These are phyloP conservation scores for Phytophthora ramorum DNA, from an alignment of 352 stramenopile species.

Conservation along the genomic window DNA sequence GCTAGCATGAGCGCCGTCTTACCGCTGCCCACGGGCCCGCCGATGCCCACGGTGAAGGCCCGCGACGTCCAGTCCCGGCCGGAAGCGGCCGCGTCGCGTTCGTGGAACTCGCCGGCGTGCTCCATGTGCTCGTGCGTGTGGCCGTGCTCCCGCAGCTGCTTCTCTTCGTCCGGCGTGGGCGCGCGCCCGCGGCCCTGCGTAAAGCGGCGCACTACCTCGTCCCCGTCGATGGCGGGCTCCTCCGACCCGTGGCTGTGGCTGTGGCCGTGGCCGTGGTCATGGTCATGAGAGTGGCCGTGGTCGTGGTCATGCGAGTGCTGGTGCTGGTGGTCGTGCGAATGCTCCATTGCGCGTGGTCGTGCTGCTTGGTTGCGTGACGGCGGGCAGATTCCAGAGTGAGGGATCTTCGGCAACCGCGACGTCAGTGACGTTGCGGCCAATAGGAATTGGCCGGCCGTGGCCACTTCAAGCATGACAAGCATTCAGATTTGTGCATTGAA, in stretches of 20 bases:
- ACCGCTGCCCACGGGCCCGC: constrained; percentile 94
- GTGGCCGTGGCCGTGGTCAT: constrained; percentile 47
- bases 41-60: constrained; percentile 96
- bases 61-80: constrained; percentile 84
- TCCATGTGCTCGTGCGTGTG: constrained; percentile 93
- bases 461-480: constrained; percentile 9
- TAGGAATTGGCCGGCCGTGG: background rate
- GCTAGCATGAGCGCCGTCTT: constrained; percentile 97
- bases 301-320: constrained; percentile 15
- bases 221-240: constrained; percentile 56
- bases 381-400: constrained; percentile 23
- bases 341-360: constrained; percentile 27
- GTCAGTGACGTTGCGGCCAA: background rate
- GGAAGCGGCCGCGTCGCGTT: constrained; percentile 60
- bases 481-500: background rate
- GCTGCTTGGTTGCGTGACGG: background rate
- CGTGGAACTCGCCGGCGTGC: constrained; percentile 73
- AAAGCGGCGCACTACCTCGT: constrained; percentile 80
- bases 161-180: constrained; percentile 78
- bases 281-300: constrained; percentile 42
- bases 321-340: constrained; percentile 36
- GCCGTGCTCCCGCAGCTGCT: constrained; percentile 81
- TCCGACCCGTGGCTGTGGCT: constrained; percentile 32
- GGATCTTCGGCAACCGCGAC: constrained; percentile 15
- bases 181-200: constrained; percentile 57